A percentile compares a stretch with the other conserved stretches of the same genome.
Evolutionary conservation across 106 monocot species (phyloP).

Genomic region (Acorus calamus): DNA sequence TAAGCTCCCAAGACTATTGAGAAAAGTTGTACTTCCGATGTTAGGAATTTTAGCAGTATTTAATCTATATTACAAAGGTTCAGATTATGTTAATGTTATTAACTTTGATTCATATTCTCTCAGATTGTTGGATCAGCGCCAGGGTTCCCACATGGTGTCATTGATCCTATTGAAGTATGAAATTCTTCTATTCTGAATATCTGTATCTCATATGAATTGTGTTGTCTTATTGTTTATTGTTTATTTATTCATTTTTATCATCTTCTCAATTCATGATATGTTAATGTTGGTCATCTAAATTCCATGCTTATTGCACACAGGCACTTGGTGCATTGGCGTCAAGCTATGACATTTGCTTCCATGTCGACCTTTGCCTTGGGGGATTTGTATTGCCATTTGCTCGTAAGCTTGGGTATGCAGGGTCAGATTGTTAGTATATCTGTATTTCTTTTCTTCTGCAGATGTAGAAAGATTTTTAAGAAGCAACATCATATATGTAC

Average conservation of each 20-base stretch:
- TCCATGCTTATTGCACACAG: slow-evolving; percentile 20
- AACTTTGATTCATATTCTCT: neutral
- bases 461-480: too few species aligned
- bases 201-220: neutral
- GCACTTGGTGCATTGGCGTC: slow-evolving; percentile 83
- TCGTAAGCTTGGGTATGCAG: slow-evolving; percentile 83
- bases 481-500: too few species aligned
- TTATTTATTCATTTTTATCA: neutral
- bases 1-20: too few species aligned
- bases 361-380: slow-evolving; percentile 96
- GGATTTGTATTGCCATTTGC: slow-evolving; percentile 99
- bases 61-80: neutral
- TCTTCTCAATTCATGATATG: neutral
- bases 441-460: neutral
- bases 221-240: too few species aligned
- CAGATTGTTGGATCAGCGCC: slow-evolving; percentile 95
- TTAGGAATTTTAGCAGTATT: too few species aligned
- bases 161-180: slow-evolving; percentile 93
- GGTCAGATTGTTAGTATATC: neutral
- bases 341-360: slow-evolving; percentile 63
- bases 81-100: neutral
- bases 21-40: too few species aligned
- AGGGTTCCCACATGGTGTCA: slow-evolving; percentile 82
- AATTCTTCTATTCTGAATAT: neutral
- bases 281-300: neutral